Conservation (phyloP, 2,329 filamentous ascomycete genomes). For the Ascochyta clinopodiicola region DNA sequence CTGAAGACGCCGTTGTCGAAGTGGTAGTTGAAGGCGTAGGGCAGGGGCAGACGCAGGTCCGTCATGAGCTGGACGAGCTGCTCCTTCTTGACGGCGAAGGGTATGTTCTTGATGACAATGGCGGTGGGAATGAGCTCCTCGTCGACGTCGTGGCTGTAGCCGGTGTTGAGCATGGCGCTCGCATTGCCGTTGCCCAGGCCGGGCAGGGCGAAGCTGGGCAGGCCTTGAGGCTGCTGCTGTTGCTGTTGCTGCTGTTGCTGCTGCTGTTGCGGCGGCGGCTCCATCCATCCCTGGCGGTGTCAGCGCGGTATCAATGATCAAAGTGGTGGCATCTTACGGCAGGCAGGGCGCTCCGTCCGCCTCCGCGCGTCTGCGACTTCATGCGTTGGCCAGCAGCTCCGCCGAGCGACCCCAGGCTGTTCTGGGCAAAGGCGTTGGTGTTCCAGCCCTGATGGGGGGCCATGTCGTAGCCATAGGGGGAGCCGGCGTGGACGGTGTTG, state of each 20-base stretch:
- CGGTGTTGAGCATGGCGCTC: conserved; percentile 49
- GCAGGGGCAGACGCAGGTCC: conserved; percentile 88
- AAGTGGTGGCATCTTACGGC: conserved; percentile 64
- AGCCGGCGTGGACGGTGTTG: conserved; percentile 64
- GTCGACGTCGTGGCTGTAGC: conserved; percentile 61
- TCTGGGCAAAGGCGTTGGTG: conserved; percentile 73
- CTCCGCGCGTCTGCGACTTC: conserved; percentile 63
- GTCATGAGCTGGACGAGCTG: conserved; percentile 93
- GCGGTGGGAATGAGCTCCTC: conserved; percentile 97
- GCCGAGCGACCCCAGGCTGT: conserved; percentile 67
- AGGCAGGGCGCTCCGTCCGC: conserved; percentile 67
- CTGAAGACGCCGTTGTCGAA: conserved; percentile 98
- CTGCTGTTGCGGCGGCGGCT: conserved; percentile 47
- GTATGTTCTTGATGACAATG: conserved; percentile 99
- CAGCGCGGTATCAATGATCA: background rate
- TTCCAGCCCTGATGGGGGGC: conserved; percentile 79
- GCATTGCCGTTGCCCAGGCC: conserved; percentile 47
- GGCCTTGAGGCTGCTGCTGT: conserved; percentile 32
- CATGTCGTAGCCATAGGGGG: conserved; percentile 73
- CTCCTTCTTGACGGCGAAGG: conserved; percentile 97
- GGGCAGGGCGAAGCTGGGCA: conserved; percentile 51
- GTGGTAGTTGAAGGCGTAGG: conserved; percentile 99
- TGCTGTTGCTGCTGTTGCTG: too few relatives aligned
- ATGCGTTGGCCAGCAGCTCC: conserved; percentile 59
- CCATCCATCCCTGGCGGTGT: conserved; percentile 65